phyloP scores from a whole-genome alignment of 805 yeast genomes.

The Yarrowia sp. region DNA sequence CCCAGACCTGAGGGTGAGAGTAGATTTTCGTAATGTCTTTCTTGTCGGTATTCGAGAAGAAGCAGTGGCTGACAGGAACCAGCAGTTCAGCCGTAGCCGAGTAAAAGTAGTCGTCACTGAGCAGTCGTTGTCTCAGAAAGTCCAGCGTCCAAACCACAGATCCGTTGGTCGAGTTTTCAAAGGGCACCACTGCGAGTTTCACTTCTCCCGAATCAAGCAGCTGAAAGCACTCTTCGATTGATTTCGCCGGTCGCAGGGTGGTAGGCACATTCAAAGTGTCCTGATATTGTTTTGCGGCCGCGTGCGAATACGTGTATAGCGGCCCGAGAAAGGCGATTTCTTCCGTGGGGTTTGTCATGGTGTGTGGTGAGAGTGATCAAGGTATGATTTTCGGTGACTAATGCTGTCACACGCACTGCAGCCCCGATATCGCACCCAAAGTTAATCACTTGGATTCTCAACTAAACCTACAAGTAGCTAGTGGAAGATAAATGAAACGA shows the following conservation, averaged over 20 bases:
- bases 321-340: conserved; percentile 80
- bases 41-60: conserved; percentile 55
- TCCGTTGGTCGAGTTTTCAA: conserved; percentile 95
- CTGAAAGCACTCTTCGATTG: conserved; percentile 64
- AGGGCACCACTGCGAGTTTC: conserved; percentile 82
- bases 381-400: not conserved
- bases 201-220: conserved; percentile 56
- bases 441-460: not conserved
- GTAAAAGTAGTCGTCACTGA: conserved; percentile 9
- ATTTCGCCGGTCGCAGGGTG: conserved; percentile 40
- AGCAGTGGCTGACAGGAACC: conserved; percentile 81
- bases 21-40: conserved; percentile 62
- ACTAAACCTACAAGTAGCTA: no score
- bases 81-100: conserved; percentile 75
- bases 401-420: not conserved
- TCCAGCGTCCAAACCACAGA: conserved; percentile 88
- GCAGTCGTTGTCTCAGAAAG: conserved; percentile 62
- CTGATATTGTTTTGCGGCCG: conserved; percentile 53
- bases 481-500: no score
- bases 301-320: conserved; percentile 90
- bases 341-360: not conserved
- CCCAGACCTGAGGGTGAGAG: conserved; percentile 99
- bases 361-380: conserved; percentile 10
- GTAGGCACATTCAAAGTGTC: conserved; percentile 41
- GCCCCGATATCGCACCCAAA: conserved; percentile 31